phyloP scores from a whole-genome alignment of 768 basidiomycete genomes.

The Myochromella boudieri region DNA sequence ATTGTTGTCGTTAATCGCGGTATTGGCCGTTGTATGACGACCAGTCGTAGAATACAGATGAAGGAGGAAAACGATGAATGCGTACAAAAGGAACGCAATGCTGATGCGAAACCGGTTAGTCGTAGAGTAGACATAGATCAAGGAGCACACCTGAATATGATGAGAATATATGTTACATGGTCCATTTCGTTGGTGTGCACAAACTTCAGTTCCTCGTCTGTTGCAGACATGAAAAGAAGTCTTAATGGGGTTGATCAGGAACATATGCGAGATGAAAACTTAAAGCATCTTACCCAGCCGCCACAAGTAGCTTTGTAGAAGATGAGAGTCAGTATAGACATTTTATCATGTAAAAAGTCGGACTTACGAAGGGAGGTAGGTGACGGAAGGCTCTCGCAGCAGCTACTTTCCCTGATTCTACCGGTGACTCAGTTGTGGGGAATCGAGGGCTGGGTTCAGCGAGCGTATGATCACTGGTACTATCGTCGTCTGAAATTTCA shows the following conservation, averaged over 20 bases:
- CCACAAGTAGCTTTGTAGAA: constrained; percentile 57
- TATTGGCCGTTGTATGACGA: constrained; percentile 41
- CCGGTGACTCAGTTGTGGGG: constrained; percentile 9
- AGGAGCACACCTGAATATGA: constrained; percentile 69
- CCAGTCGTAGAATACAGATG: constrained; percentile 67
- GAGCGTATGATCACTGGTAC: constrained; percentile 66
- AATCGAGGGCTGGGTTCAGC: constrained; percentile 32
- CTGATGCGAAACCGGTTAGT: constrained; percentile 29
- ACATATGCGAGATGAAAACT: background rate
- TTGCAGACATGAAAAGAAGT: constrained; percentile 88
- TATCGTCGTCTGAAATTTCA: constrained; percentile 45
- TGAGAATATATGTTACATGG: constrained; percentile 86
- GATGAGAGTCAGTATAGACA: constrained; percentile 8
- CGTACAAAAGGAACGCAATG: constrained; percentile 77
- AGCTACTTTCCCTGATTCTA: constrained; percentile 29
- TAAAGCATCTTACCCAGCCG: constrained; percentile 58
- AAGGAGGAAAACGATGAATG: constrained; percentile 68
- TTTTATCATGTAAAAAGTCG: background rate
- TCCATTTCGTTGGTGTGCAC: constrained; percentile 78
- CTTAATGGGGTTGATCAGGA: constrained; percentile 31
- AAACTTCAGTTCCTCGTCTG: constrained; percentile 83
- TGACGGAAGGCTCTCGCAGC: constrained; percentile 73
- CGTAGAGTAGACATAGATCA: background rate
- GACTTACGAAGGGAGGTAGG: constrained; percentile 83
- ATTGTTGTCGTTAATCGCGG: constrained; percentile 1